Base-by-base conservation (phyloP, 192 early-diverging fungal genomes). In the Obelidium mucronatum region DNA sequence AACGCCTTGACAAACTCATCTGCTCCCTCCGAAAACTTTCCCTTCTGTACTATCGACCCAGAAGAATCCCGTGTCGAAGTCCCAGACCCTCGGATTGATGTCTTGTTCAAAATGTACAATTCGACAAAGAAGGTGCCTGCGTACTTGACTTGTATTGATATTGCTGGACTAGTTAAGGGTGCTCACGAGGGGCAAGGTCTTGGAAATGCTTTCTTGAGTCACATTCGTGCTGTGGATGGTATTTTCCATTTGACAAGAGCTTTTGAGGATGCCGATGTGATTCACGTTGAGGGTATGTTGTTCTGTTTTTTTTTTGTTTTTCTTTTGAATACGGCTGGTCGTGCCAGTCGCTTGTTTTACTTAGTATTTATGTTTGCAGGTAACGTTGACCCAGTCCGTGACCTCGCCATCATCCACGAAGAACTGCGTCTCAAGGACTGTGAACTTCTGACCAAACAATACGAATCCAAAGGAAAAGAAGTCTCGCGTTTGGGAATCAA, bases 91-190 rank as follows among this genome's bases (percentile, higher is more conserved):
- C 89, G 97, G 19, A 93, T 97, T 73, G 95, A 96, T 73, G 94
- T 92, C 90, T 88, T 94, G 26, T 77, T 69, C 58, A 78, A 88
- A 31, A 73, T 85, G 31, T 92, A 89, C 76, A 83, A 90, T 69
- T 90, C 91, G 31, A 67, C 83, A 40, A 84, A 83, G 51, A 82
- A 78, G 17, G 83, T 89, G 6, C 91, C 93, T n/a, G 91, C 92
- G 24, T 93, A 89, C 85, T 89, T 99, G 71, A 94, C 95, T 2
- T 92, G 96, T 42, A 96, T 94, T 68, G 97, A 99, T 84, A 99
- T 99, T 86, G 97, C 97, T 73, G 97, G 97, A 26, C 86, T 99
- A 44, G 95, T 99, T n/a, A 96, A 95, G 84, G 86, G 86, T 42
- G 87, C 87, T 30, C 53, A 76, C 37, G 82, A 87, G 40, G 87